Percentiles rank a stretch among this genome's conserved stretches.
Evolutionary conservation across 768 basidiomycete genomes (phyloP).

Genomic region (Mycena filopes): DNA sequence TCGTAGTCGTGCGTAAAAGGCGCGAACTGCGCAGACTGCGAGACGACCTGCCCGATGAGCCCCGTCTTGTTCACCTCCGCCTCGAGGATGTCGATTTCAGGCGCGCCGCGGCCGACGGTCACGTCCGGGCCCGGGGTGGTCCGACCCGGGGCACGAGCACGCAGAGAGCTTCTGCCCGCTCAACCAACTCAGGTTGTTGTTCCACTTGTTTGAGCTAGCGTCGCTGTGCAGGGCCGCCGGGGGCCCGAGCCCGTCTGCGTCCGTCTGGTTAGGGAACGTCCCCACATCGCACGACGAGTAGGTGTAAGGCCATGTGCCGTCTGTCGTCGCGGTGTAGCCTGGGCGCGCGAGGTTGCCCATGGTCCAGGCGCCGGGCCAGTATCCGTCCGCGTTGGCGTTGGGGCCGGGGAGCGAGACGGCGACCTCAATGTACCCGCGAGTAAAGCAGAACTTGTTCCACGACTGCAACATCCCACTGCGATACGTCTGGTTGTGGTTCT

Average conservation of each 20-base stretch:
- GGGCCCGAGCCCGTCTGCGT: slow-evolving; percentile 62
- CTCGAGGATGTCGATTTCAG: slow-evolving; percentile 88
- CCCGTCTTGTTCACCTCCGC: slow-evolving; percentile 70
- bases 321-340: slow-evolving; percentile 82
- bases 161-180: slow-evolving; percentile 81
- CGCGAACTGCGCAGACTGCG: slow-evolving; percentile 82
- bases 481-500: slow-evolving; percentile 71
- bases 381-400: slow-evolving; percentile 59
- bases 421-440: slow-evolving; percentile 83
- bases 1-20: slow-evolving; percentile 57
- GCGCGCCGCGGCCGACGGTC: slow-evolving; percentile 71
- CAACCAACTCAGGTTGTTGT: slow-evolving; percentile 76
- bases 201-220: slow-evolving; percentile 59
- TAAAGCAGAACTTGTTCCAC: slow-evolving; percentile 94
- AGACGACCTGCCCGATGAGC: slow-evolving; percentile 63
- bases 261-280: slow-evolving; percentile 79
- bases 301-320: slow-evolving; percentile 89
- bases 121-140: slow-evolving; percentile 80
- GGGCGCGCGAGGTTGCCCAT: slow-evolving; percentile 90
- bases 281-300: slow-evolving; percentile 81
- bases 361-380: slow-evolving; percentile 90
- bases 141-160: slow-evolving; percentile 79
- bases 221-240: slow-evolving; percentile 66
- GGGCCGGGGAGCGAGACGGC: slow-evolving; percentile 68
- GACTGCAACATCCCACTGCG: slow-evolving; percentile 84